These are phyloP conservation scores for Malus sieversii DNA, from an alignment of 306 rosid genomes.

Conservation along the genomic window DNA sequence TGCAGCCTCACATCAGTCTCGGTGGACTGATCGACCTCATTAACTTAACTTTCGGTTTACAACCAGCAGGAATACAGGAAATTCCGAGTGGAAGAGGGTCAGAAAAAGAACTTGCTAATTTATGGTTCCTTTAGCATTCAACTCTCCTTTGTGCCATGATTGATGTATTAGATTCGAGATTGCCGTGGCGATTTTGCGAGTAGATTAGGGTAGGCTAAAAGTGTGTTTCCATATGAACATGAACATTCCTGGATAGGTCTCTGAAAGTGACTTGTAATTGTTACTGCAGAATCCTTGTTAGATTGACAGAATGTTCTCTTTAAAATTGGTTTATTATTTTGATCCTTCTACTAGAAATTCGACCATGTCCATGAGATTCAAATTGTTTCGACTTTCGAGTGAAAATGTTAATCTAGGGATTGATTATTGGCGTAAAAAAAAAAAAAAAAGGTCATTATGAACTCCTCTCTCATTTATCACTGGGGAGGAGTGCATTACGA, in stretches of 20 bases:
- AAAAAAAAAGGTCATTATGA: background rate
- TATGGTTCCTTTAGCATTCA: background rate
- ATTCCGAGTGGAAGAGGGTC: background rate
- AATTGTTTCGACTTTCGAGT: background rate
- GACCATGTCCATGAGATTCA: background rate
- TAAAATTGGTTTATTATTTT: background rate
- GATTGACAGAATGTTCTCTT: background rate
- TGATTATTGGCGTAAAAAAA: background rate
- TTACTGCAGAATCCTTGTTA: background rate
- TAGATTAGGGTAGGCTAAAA: background rate
- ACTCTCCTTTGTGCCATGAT: background rate
- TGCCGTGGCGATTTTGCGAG: background rate
- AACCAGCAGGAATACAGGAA: background rate
- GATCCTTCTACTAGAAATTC: background rate
- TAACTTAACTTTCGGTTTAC: background rate
- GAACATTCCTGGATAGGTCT: background rate
- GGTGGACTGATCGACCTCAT: background rate
- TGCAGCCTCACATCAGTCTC: background rate
- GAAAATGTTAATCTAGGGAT: background rate
- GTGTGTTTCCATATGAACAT: background rate
- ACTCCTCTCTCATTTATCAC: background rate
- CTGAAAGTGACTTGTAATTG: background rate
- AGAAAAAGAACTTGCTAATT: background rate
- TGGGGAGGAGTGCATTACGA: background rate
- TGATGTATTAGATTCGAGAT: background rate